Base-by-base conservation (phyloP, 768 basidiomycete species). In the Boletus bicolor region DNA sequence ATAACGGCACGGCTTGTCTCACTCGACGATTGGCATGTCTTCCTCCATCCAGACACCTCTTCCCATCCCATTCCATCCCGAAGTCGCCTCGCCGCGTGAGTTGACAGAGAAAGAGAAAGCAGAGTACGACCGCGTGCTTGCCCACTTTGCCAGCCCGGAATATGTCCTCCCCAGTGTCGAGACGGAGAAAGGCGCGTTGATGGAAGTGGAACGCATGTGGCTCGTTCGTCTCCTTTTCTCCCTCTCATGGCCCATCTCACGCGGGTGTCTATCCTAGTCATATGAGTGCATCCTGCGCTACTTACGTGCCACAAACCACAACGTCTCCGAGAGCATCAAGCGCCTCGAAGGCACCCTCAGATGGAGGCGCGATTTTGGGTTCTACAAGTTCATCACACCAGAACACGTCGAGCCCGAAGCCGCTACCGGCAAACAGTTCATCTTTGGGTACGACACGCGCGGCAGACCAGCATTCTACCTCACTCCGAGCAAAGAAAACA, bases 321-420 rank as follows among this genome's bases (percentile, higher is more conserved):
- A 82, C 53, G 69, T 74, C 7, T 65, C 75, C n/a, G 72, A 68
- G 28, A 80, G 83, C 4, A 85, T 91, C 52, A 75, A 78, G 37
- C 78, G 91, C 14, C 69, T 92, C 3, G 88, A 93, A 65, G 79
- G 69, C 21, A 91, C 92, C 1, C 75, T 90, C 34, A 81, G 77
- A 57, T 94, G 93, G 93, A 75, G 92, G 48, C 79, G 91, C 35
- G 89, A 91, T 51, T 93, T 79, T 67, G 87, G 88, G 12, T 60
- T 93, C 17, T 84, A 90, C 59, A 82, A 86, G 60, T 53, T 70
- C 30, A 68, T 91, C 65, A 83, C 80, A 1, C 70, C 86, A 4
- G 77, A 79, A 0, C 74, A 80, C 57, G 83, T 96, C 59, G 86
- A 89, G 61, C 83, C 85, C 17, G 93, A 95, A 74, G 85, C 83